Base-by-base conservation (phyloP, 1,284 basidiomycete genomes). In the Ustilago trichophora region DNA sequence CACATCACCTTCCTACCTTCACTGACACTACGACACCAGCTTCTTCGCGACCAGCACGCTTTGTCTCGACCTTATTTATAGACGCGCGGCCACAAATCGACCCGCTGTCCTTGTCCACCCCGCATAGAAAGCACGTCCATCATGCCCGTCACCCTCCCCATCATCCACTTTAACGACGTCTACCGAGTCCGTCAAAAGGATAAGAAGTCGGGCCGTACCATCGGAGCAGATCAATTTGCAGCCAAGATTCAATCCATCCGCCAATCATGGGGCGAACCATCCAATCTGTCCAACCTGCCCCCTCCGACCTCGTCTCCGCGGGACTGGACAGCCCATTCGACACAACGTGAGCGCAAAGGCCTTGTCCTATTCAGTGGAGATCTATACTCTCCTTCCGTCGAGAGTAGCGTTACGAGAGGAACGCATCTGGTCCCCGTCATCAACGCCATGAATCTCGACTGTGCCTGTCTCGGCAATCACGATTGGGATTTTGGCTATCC, bases 291-390 rank as follows among this genome's bases (percentile, higher is more conserved):
- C 18, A 15, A 46, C 26, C n/a, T n/a, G n/a, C n/a, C n/a, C n/a
- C n/a, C n/a, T n/a, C n/a, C n/a, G n/a, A n/a, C n/a, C 41, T 48
- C 13, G 35, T 37, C 13, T 32, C 50, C 7, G 27, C 16, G 63
- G 2, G 56, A 62, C 34, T 68, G 68, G 67, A 26, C 43, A 2
- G n/a, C 34, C 7, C 60, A 65, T 31, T 29, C 46, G 2, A 51
- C 24, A 10, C 37, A 48, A 3, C 65, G 70, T 11, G 35, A 69
- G 15, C 44, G 70, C 8, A 71, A 73, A 19, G 92, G 93, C 0
- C 84, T 96, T 3, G 85, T 90, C 0, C 83, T 96, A 3, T 96
- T 95, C 82, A 93, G 91, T 22, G 93, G 93, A 6, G 93, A 95
- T 80, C 68, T 75, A 41, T 76, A 60, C 48, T 88, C 89, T 18